Evolutionary conservation across 169 alveolate species (phyloP), one percentile per base, ranked within the genome.

Genomic region (Eimeria acervulina): DNA sequence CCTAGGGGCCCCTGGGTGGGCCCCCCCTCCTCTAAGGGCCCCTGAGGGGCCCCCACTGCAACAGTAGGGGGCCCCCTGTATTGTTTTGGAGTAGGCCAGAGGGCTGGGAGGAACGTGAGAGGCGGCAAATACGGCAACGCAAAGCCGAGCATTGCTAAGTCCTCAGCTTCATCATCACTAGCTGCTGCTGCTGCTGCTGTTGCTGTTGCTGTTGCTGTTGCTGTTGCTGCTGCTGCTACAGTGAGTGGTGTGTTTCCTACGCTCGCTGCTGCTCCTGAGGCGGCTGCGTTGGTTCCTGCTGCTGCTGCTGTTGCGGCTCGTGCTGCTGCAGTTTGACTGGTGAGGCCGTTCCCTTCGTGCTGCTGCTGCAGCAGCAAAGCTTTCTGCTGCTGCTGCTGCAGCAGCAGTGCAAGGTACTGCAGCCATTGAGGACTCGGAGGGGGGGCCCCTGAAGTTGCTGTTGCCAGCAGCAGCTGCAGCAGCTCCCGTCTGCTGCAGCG

Each of bases 401-500:
- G 66, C 21, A 78, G 55, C 26, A 28, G 8, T 38, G 63, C 21
- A 2, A 78, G 26, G 88, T 78, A n/a, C 66, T 42, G 51, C 55
- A 78, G 88, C 88, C 88, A 78, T 28, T 42, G 10, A 10, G 88
- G 88, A 40, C 51, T 23, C 26, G 88, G 88, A 2, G 88, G 88
- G 33, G 61, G 63, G 44, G 88, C 88, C 88, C 88, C 88, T 15
- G 88, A 78, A 28, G 55, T 78, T 78, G 88, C 88, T 78, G 63
- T 61, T 36, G 88, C 88, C 10, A 78, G 63, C 59, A 78, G 88
- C 59, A 78, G 88, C 88, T 78, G 88, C 88, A 78, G 63, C 63
- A 78, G 88, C 88, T 78, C 42, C 88, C 61, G 88, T 28, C 88
- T 78, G 88, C 88, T 78, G 88, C 88, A 78, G 63, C 88, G 55